Percentiles rank a stretch among this genome's conserved stretches.
These are phyloP conservation scores for Xerocomellus amylosporus DNA, from an alignment of 768 basidiomycete species.

Conservation along the genomic window DNA sequence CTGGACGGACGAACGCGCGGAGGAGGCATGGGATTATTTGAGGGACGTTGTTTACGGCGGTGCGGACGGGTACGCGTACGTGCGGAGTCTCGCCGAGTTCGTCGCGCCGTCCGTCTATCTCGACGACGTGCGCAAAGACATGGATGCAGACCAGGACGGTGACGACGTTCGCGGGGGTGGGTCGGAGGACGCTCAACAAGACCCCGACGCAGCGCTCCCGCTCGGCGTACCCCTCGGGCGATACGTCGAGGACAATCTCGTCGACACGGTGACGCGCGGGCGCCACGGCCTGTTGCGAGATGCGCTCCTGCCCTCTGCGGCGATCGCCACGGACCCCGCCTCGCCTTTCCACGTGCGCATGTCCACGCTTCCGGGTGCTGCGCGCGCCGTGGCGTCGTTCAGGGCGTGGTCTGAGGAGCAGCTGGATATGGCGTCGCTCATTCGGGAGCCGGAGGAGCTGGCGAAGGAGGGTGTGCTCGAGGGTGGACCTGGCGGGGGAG, in stretches of 20 bases:
- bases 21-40: slow-evolving; percentile 63
- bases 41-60: slow-evolving; percentile 79
- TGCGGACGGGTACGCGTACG: slow-evolving; percentile 71
- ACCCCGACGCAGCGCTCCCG: not conserved
- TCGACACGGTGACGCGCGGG: slow-evolving; percentile 41
- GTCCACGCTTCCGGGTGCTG: slow-evolving; percentile 12
- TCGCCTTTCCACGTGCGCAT: slow-evolving; percentile 14
- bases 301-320: slow-evolving; percentile 10
- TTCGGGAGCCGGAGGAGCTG: slow-evolving; percentile 41
- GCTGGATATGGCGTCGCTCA: slow-evolving; percentile 44
- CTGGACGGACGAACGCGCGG: slow-evolving; percentile 48
- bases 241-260: slow-evolving; percentile 40
- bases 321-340: not conserved
- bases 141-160: not conserved
- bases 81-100: slow-evolving; percentile 75
- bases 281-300: slow-evolving; percentile 38
- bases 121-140: not conserved
- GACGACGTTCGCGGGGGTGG: not conserved
- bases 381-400: slow-evolving; percentile 1
- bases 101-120: slow-evolving; percentile 34
- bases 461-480: slow-evolving; percentile 29
- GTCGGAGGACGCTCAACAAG: not conserved
- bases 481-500: slow-evolving; percentile 8
- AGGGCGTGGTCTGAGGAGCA: slow-evolving; percentile 14
- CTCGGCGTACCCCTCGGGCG: slow-evolving; percentile 37